Base-by-base conservation (phyloP, 2,329 filamentous ascomycete genomes). In the Colletotrichum camelliae region DNA sequence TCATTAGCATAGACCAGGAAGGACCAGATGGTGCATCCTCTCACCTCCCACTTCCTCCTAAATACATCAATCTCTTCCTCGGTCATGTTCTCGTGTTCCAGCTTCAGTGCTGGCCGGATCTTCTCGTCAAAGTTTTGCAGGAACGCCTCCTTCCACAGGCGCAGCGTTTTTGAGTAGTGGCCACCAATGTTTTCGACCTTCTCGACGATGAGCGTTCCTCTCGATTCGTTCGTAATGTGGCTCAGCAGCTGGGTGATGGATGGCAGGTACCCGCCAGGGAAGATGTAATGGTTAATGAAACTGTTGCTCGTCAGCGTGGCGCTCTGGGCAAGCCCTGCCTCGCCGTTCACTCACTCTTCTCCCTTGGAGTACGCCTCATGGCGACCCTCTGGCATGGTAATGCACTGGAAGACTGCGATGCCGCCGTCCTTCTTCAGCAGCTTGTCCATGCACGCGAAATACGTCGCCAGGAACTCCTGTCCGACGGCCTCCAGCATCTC, bases 401-500 rank as follows among this genome's bases (percentile, higher is more conserved):
- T 95, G 83, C 93, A 94, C 82, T 95, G 94, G 82, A 95, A 94
- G 64, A 93, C 90, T 8, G 91, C 93, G 58, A 94, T 89, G 1
- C 93, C 91, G 4, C 91, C 92, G 18, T 93, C 88, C 64, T 87
- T 88, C 83, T 95, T 94, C 58, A 95, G 83, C 37, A 94, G 82
- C 72, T 86, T 86, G 79, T 94, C 86, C 67, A 95, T 87, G 78
- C 90, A 91, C 21, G 86, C 84, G 81, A 95, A 95, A 81, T 95
- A 95, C 2, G 90, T 93, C 24, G 88, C 86, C 37, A 95, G 83
- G 78, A 91, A 95, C 80, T 94, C 92, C 67, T 89, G 86, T 4
- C 94, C 94, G 0, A 95, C 94, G 2, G 92, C 92, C 84, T 95
- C 94, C 27, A 95, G 86, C 94, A 95, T 95, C 81, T 95, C 94